Percentiles rank a stretch among this genome's conserved stretches.
Evolutionary conservation across 176 grass and related monocot genomes (phyloP).

Genomic region (Triticum turgidum): DNA sequence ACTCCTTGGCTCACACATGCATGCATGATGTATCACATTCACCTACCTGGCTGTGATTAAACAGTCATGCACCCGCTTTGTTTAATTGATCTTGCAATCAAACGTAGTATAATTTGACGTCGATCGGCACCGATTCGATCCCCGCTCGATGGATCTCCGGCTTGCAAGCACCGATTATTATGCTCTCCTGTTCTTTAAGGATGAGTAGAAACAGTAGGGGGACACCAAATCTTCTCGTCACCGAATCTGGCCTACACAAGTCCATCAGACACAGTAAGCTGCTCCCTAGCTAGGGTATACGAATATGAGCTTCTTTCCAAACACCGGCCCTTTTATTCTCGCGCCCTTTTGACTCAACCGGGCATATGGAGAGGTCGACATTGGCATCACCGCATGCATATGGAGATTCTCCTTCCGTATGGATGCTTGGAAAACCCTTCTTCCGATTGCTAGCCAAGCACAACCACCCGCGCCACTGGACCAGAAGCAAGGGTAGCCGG

Average conservation of each 20-base stretch:
- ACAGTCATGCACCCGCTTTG: too few relatives aligned
- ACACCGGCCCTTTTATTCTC: background rate
- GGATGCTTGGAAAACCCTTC: background rate
- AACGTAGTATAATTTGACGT: too few relatives aligned
- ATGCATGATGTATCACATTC: too few relatives aligned
- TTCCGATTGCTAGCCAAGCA: background rate
- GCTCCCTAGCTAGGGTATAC: too few relatives aligned
- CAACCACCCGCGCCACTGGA: constrained; percentile 34
- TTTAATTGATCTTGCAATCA: too few relatives aligned
- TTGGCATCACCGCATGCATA: background rate
- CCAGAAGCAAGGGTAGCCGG: constrained; percentile 27
- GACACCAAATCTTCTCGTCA: background rate
- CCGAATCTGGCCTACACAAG: background rate
- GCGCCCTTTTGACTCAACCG: background rate
- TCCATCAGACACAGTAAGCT: background rate
- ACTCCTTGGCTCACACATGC: too few relatives aligned
- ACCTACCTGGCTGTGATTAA: too few relatives aligned
- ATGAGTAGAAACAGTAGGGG: background rate
- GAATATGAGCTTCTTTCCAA: too few relatives aligned
- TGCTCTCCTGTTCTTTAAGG: too few relatives aligned
- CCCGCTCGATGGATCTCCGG: background rate
- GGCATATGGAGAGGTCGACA: background rate
- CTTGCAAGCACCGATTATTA: background rate
- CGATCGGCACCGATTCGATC: too few relatives aligned
- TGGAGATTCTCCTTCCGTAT: background rate